phyloP scores from a whole-genome alignment of 1,284 basidiomycete genomes.

The Puccinia sorghi region DNA sequence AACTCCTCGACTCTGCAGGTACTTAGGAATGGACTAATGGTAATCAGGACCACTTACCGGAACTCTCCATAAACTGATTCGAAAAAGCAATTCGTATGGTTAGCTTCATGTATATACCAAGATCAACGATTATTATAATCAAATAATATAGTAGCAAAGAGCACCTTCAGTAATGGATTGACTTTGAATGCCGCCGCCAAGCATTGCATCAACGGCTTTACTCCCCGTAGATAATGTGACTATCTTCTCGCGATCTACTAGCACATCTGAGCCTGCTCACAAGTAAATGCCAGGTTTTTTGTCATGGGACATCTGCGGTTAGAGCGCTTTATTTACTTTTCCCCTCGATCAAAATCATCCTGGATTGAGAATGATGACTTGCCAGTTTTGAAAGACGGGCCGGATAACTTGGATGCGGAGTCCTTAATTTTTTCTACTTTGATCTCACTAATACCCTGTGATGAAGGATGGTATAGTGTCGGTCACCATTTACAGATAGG shows the following conservation, averaged over 20 bases:
- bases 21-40: no score
- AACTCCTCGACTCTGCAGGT: neutral
- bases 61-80: constrained; percentile 43
- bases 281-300: constrained; percentile 65
- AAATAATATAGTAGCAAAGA: neutral
- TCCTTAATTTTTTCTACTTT: constrained; percentile 96
- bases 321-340: neutral
- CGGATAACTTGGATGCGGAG: constrained; percentile 47
- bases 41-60: constrained; percentile 10
- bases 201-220: constrained; percentile 73
- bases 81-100: neutral
- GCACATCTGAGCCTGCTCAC: constrained; percentile 79
- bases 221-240: constrained; percentile 81
- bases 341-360: neutral
- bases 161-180: constrained; percentile 49
- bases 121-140: neutral
- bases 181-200: constrained; percentile 51
- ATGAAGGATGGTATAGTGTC: neutral
- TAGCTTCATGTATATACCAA: neutral
- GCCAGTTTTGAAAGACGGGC: constrained; percentile 45
- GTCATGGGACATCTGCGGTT: constrained; percentile 61
- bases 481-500: neutral
- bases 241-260: constrained; percentile 77
- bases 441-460: constrained; percentile 63
- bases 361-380: neutral